Evolutionary conservation across 2,329 filamentous ascomycete genomes (phyloP).

Genomic region (Stemphylium vesicarium): DNA sequence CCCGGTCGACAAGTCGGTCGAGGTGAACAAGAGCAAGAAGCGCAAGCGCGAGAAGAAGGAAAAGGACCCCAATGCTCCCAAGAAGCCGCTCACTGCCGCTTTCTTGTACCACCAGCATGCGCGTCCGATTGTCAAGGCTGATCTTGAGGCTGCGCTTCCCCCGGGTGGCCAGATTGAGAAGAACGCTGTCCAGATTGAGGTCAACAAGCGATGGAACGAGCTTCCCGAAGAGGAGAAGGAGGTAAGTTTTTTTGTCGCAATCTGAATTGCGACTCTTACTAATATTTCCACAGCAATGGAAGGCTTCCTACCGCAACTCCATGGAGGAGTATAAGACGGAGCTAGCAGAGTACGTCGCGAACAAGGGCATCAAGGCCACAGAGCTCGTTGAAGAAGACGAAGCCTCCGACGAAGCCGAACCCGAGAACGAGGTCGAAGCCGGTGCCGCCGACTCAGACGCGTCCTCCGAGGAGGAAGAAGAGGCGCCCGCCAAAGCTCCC

Average conservation of each 20-base stretch:
- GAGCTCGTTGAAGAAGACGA: slow-evolving; percentile 53
- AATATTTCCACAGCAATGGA: slow-evolving; percentile 38
- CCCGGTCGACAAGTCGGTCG: slow-evolving; percentile 16
- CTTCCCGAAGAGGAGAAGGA: slow-evolving; percentile 77
- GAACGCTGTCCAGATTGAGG: slow-evolving; percentile 86
- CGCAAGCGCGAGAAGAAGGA: slow-evolving; percentile 85
- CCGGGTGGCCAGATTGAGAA: slow-evolving; percentile 78
- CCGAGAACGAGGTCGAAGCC: slow-evolving; percentile 42
- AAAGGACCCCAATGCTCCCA: slow-evolving; percentile 87
- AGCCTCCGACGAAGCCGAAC: slow-evolving; percentile 28
- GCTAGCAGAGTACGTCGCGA: slow-evolving; percentile 63
- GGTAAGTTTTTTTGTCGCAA: slow-evolving; percentile 50
- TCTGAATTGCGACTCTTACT: neutral
- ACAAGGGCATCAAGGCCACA: slow-evolving; percentile 45
- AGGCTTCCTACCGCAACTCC: slow-evolving; percentile 59
- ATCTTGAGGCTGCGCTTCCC: slow-evolving; percentile 53
- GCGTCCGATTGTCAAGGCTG: slow-evolving; percentile 78
- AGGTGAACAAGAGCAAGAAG: slow-evolving; percentile 54
- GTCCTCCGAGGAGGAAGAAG: slow-evolving; percentile 41
- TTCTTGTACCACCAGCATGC: slow-evolving; percentile 94
- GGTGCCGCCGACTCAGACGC: slow-evolving; percentile 52
- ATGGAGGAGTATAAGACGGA: slow-evolving; percentile 63
- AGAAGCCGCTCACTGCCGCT: slow-evolving; percentile 91
- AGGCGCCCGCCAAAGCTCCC: slow-evolving; percentile 42
- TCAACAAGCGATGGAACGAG: slow-evolving; percentile 81